Conservation (phyloP, 176 grass and related monocot species). For the Metroxylon sagu region DNA sequence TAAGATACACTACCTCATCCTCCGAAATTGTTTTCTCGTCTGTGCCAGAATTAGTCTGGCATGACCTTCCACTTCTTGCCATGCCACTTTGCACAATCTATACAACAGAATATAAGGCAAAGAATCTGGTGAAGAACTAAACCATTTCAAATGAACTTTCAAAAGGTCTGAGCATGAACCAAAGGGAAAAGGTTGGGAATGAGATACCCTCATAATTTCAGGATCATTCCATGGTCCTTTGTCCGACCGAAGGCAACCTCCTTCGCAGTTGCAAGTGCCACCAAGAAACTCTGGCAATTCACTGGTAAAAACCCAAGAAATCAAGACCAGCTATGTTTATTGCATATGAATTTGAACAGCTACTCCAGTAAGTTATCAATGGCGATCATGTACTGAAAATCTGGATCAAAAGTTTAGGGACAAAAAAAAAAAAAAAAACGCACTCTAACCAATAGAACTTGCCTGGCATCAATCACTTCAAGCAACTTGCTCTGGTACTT, state of each 20-base stretch:
- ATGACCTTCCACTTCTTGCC: slow-evolving; percentile 55
- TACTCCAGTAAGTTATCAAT: too few relatives aligned
- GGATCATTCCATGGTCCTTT: slow-evolving; percentile 97
- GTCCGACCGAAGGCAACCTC: slow-evolving; percentile 80
- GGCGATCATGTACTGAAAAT: too few relatives aligned
- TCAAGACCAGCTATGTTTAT: slow-evolving; percentile 8
- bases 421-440: too few relatives aligned
- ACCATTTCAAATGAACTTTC: too few relatives aligned
- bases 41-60: slow-evolving; percentile 19
- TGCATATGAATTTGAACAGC: too few relatives aligned
- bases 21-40: slow-evolving; percentile 83
- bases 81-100: slow-evolving; percentile 90
- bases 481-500: slow-evolving; percentile 95
- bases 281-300: slow-evolving; percentile 90
- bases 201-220: slow-evolving; percentile 67
- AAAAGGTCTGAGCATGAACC: neutral
- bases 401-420: too few relatives aligned
- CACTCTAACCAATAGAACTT: neutral
- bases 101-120: neutral
- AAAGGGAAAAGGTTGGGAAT: neutral
- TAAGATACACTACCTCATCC: slow-evolving; percentile 49
- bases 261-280: slow-evolving; percentile 88
- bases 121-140: too few relatives aligned
- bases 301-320: slow-evolving; percentile 23
- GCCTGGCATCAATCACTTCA: slow-evolving; percentile 93